phyloP scores from a whole-genome alignment of 148 eudicot species.

The Polygonum maritimum region DNA sequence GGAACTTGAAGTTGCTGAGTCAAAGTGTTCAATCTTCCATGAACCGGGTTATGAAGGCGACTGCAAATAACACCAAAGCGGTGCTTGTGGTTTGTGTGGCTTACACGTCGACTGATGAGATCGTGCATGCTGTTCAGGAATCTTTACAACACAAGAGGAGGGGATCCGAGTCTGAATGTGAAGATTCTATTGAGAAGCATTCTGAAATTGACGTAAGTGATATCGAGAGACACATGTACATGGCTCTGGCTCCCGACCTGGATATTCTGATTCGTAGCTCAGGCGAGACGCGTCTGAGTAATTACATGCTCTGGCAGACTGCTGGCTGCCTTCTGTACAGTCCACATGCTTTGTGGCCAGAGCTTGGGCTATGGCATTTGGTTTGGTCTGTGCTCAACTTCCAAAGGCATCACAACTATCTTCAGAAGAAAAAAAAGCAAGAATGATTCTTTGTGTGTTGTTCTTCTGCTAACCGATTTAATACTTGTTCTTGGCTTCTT shows the following conservation, averaged over 20 bases:
- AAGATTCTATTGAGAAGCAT: neutral
- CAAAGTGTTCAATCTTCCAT: neutral
- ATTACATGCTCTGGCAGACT: slow-evolving; percentile 11
- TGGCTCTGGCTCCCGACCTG: slow-evolving; percentile 8
- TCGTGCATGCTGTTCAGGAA: neutral
- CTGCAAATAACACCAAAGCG: neutral
- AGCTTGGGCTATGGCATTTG: slow-evolving; percentile 11
- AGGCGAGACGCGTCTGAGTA: slow-evolving; percentile 11
- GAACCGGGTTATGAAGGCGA: neutral
- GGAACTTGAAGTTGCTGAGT: slow-evolving; percentile 3
- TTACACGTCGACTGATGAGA: slow-evolving; percentile 9
- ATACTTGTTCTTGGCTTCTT: neutral
- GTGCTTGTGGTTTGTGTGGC: slow-evolving; percentile 9
- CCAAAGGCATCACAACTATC: slow-evolving; percentile 7
- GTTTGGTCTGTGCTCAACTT: slow-evolving; percentile 11
- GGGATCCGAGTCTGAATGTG: neutral
- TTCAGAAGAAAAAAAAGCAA: slow-evolving; percentile 7
- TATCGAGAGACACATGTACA: slow-evolving; percentile 6
- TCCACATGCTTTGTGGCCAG: slow-evolving; percentile 10
- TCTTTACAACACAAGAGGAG: neutral
- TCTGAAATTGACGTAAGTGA: neutral
- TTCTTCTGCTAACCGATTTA: neutral
- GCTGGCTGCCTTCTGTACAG: slow-evolving; percentile 1
- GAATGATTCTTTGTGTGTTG: neutral
- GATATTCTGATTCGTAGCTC: slow-evolving; percentile 13